Conservation (phyloP, 495 filamentous ascomycete species). For the Hyphodiscus hymeniophilus region DNA sequence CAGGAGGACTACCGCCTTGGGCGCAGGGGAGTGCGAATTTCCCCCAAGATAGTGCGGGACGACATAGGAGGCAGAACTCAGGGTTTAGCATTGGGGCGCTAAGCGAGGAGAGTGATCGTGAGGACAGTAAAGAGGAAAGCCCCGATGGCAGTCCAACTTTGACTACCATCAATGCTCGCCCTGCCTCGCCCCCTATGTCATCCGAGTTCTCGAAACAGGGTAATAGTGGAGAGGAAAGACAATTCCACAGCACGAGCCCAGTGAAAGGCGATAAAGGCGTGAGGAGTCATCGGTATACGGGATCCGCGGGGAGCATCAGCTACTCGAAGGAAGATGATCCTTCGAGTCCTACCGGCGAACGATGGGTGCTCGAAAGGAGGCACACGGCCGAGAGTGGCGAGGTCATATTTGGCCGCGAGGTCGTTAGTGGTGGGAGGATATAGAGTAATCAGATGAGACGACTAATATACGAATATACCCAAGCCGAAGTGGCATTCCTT, state of each 20-base stretch:
- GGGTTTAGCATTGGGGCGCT: conserved; percentile 14
- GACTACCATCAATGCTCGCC: conserved; percentile 18
- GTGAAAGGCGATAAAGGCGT: conserved; percentile 20
- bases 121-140: conserved; percentile 8
- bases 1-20: conserved; percentile 15
- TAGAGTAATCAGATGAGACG: conserved; percentile 3
- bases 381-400: conserved; percentile 44
- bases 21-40: not conserved
- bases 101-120: not conserved
- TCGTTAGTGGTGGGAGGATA: conserved; percentile 32
- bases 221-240: not conserved
- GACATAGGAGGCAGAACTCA: conserved; percentile 18
- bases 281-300: conserved; percentile 35
- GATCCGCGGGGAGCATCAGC: conserved; percentile 49
- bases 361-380: conserved; percentile 50
- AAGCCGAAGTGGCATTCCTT: too few species aligned
- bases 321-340: conserved; percentile 43
- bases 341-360: conserved; percentile 31
- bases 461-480: not conserved
- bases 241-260: not conserved
- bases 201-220: not conserved
- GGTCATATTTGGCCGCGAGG: conserved; percentile 36
- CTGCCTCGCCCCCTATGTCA: not conserved
- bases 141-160: conserved; percentile 15
- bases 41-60: not conserved